Conservation (phyloP, 2,329 filamentous ascomycete species). For the Fusarium sp. region DNA sequence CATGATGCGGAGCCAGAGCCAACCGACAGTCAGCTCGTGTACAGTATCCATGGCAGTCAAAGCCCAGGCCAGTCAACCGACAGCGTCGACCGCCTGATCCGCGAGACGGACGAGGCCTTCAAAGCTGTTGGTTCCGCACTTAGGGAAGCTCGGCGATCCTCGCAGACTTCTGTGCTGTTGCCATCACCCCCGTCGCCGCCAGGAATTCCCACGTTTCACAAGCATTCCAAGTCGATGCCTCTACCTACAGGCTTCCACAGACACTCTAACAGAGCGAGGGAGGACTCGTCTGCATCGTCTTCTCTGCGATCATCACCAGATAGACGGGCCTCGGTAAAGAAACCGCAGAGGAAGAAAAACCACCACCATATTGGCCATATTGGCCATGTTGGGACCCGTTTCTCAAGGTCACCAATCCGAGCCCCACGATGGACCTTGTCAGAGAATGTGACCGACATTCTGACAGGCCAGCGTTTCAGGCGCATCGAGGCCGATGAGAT, state of each 20-base stretch:
- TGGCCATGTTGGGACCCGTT: conserved; percentile 18
- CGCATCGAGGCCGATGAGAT: conserved; percentile 73
- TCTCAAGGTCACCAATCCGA: conserved; percentile 38
- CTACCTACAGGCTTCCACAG: conserved; percentile 38
- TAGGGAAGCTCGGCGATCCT: conserved; percentile 51
- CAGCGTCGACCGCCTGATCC: conserved; percentile 63
- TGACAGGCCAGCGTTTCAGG: conserved; percentile 69
- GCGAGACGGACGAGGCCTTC: conserved; percentile 67
- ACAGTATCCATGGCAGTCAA: conserved; percentile 37
- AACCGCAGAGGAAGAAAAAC: conserved; percentile 60
- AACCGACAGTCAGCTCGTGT: conserved; percentile 23
- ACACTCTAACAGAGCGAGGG: conserved; percentile 22
- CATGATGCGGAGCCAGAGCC: conserved; percentile 18
- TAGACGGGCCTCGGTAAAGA: conserved; percentile 56
- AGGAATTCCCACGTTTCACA: conserved; percentile 29
- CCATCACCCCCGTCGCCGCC: conserved; percentile 36
- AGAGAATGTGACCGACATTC: conserved; percentile 71
- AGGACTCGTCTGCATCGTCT: conserved; percentile 25
- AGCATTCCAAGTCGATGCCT: conserved; percentile 46
- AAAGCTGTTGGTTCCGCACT: conserved; percentile 61
- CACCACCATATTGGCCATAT: neutral
- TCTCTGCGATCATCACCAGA: conserved; percentile 35
- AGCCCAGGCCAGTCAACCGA: conserved; percentile 50
- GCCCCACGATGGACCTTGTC: conserved; percentile 67
- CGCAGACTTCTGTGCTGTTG: conserved; percentile 30